These are phyloP conservation scores for Sporopachydermia quercuum DNA, from an alignment of 805 yeast genomes.

Conservation along the genomic window DNA sequence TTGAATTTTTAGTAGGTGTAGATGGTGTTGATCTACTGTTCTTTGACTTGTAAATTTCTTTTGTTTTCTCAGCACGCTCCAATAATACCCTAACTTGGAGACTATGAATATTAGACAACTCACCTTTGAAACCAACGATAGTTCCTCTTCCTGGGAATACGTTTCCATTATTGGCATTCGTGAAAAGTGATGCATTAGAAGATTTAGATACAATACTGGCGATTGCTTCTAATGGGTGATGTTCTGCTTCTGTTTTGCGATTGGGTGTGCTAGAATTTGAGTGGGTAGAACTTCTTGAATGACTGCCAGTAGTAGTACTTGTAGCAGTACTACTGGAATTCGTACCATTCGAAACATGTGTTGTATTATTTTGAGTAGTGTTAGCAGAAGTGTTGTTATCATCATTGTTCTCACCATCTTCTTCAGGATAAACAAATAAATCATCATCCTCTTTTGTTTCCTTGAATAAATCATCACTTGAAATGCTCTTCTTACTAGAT, in stretches of 20 bases:
- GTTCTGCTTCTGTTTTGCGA: too few species aligned
- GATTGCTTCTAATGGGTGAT: background rate
- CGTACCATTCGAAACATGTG: background rate
- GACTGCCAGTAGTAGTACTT: background rate
- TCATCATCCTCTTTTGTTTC: background rate
- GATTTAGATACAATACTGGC: background rate
- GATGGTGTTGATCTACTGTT: background rate
- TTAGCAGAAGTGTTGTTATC: background rate
- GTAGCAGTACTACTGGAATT: background rate
- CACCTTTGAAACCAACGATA: background rate
- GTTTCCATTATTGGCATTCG: background rate
- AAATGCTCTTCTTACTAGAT: too few species aligned
- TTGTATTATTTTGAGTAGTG: background rate
- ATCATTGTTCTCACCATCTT: too few species aligned
- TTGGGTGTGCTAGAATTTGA: too few species aligned
- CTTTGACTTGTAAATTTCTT: slow-evolving; percentile 54
- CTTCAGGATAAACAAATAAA: too few species aligned
- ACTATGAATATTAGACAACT: background rate
- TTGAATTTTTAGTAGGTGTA: background rate
- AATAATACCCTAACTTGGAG: slow-evolving; percentile 34
- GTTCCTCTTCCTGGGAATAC: background rate
- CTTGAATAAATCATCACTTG: too few species aligned
- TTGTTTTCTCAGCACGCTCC: slow-evolving; percentile 23
- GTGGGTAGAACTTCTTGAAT: too few species aligned
- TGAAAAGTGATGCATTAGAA: background rate